Evolutionary conservation across 177 flowering plant genomes (phyloP).

Genomic region (Vitis hybrid): DNA sequence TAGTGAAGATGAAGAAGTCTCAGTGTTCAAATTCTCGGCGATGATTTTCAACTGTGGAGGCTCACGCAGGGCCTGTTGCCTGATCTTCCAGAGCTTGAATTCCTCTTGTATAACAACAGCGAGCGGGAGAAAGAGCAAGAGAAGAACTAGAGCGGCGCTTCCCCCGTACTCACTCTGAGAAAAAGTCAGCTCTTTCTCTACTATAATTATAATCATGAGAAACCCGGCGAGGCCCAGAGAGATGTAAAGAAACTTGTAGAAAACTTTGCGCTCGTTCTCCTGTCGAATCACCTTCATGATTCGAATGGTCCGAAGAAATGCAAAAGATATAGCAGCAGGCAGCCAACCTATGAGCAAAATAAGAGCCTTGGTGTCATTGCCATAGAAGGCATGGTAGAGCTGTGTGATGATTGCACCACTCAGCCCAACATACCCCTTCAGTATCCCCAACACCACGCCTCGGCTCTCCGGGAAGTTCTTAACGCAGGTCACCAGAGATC

Average conservation of each 20-base stretch:
- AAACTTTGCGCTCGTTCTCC: constrained; percentile 38
- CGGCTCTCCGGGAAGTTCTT: constrained; percentile 59
- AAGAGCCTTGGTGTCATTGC: constrained; percentile 30
- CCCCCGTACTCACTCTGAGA: constrained; percentile 21
- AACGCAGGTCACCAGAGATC: constrained; percentile 55
- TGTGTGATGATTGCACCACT: constrained; percentile 65
- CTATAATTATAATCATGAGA: constrained; percentile 38
- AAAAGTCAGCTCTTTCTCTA: constrained; percentile 18
- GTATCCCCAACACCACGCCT: constrained; percentile 46
- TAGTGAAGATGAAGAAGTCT: background rate
- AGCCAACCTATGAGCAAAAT: constrained; percentile 51
- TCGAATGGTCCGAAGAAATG: constrained; percentile 36
- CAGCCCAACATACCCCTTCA: constrained; percentile 51
- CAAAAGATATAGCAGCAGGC: constrained; percentile 41
- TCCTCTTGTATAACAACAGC: constrained; percentile 38
- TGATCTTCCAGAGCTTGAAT: constrained; percentile 16
- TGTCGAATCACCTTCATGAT: constrained; percentile 36
- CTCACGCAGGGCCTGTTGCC: constrained; percentile 7
- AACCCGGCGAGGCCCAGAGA: constrained; percentile 39
- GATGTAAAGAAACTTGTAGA: constrained; percentile 37
- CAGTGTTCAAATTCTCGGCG: constrained; percentile 18
- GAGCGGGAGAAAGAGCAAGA: constrained; percentile 41
- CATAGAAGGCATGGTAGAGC: constrained; percentile 39
- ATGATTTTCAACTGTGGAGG: constrained; percentile 14
- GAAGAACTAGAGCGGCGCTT: constrained; percentile 30